Conservation (phyloP, 2,329 filamentous ascomycete genomes). For the Aspergillus transmontanensis region DNA sequence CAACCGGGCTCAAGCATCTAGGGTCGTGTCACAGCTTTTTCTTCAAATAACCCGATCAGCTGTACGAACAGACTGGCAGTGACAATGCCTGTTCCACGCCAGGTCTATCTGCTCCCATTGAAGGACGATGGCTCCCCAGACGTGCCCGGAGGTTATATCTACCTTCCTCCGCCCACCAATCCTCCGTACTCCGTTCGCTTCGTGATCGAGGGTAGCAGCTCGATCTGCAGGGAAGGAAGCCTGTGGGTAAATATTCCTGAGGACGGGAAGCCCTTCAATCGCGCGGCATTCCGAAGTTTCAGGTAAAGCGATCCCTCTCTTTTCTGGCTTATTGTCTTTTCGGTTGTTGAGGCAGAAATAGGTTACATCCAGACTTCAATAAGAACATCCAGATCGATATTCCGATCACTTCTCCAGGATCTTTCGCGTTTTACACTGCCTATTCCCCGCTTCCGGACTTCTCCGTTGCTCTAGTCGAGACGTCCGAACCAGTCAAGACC, state of each 20-base stretch:
- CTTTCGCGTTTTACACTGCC: constrained; percentile 92
- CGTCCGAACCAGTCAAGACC: constrained; percentile 66
- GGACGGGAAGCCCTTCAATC: constrained; percentile 72
- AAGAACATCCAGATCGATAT: constrained; percentile 87
- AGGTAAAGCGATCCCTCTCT: constrained; percentile 62
- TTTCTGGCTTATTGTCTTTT: background rate
- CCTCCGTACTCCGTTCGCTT: constrained; percentile 79
- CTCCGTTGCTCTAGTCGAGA: constrained; percentile 57
- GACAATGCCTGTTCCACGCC: constrained; percentile 39
- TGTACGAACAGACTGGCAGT: too few species aligned
- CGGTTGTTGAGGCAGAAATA: constrained; percentile 26
- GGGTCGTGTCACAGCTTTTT: too few species aligned
- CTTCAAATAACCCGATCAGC: background rate
- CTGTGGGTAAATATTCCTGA: constrained; percentile 95
- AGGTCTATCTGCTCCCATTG: constrained; percentile 86
- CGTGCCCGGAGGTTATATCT: constrained; percentile 87
- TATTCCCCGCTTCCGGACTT: constrained; percentile 85
- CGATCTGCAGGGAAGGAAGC: constrained; percentile 90
- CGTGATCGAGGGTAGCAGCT: constrained; percentile 90
- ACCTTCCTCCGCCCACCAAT: constrained; percentile 77
- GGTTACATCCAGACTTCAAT: constrained; percentile 90
- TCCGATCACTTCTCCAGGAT: constrained; percentile 77
- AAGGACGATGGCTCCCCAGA: constrained; percentile 92
- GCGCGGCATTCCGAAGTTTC: constrained; percentile 81
- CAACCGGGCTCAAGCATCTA: background rate